phyloP scores from a whole-genome alignment of 257 asterid species.

The Euphrasia confusa region DNA sequence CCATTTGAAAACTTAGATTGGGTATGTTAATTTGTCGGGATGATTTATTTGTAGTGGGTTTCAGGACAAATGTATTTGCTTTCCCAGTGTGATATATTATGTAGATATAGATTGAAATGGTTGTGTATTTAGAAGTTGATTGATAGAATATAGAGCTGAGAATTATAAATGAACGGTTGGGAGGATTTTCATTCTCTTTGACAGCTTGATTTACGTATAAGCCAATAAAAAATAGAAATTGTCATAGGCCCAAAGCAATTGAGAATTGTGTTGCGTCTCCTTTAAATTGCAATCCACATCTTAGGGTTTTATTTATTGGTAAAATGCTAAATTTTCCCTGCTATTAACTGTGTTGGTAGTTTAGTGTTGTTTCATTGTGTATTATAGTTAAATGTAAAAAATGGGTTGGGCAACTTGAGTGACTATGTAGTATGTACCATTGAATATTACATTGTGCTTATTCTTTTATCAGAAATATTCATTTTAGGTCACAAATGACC shows the following conservation, averaged over 20 bases:
- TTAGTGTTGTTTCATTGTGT: constrained; percentile 3
- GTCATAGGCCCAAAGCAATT: not conserved
- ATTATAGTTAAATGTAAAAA: not conserved
- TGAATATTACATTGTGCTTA: too few relatives aligned
- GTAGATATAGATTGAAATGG: not conserved
- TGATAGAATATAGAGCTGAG: not conserved
- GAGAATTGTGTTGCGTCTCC: not conserved
- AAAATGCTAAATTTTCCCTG: not conserved
- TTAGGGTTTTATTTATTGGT: not conserved
- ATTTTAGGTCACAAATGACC: not conserved
- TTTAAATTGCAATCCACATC: not conserved
- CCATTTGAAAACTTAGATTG: not conserved
- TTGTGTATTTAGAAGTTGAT: not conserved
- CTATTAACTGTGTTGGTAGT: not conserved
- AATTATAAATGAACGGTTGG: not conserved
- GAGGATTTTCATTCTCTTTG: not conserved
- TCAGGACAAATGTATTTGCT: not conserved
- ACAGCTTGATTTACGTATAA: not conserved
- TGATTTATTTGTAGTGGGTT: not conserved
- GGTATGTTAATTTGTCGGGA: not conserved
- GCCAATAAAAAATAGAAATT: not conserved
- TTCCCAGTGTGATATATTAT: not conserved
- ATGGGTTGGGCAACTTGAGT: not conserved
- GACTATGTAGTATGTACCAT: too few relatives aligned
- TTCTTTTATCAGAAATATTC: too few relatives aligned